Evolutionary conservation across 192 early-diverging fungal species (phyloP).

Genomic region (Coemansia sp.): DNA sequence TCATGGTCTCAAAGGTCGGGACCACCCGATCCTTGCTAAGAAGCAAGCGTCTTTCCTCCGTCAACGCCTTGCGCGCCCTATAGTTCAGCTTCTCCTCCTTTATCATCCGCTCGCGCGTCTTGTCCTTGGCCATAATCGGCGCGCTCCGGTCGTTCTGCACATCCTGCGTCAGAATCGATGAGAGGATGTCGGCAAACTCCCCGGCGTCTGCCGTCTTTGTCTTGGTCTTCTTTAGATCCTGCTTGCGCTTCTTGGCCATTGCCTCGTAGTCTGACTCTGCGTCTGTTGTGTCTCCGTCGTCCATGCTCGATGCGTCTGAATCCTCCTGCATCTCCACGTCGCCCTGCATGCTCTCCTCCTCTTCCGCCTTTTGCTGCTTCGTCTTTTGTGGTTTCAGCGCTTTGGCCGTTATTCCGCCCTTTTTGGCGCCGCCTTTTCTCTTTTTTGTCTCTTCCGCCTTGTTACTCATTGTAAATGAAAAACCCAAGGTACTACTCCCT

Average conservation of each 20-base stretch:
- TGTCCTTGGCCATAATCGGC: slow-evolving; percentile 84
- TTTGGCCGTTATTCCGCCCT: slow-evolving; percentile 19
- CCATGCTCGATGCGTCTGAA: slow-evolving; percentile 14
- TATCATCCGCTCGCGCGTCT: slow-evolving; percentile 74
- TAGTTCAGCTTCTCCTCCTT: slow-evolving; percentile 84
- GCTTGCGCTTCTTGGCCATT: slow-evolving; percentile 26
- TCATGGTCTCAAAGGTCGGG: slow-evolving; percentile 72
- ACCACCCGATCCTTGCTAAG: slow-evolving; percentile 70
- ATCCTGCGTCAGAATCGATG: slow-evolving; percentile 45
- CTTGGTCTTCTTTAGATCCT: slow-evolving; percentile 25
- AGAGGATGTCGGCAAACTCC: slow-evolving; percentile 36
- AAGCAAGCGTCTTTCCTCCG: slow-evolving; percentile 69
- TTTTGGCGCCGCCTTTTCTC: not conserved
- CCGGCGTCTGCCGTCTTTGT: slow-evolving; percentile 33
- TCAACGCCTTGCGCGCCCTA: slow-evolving; percentile 74
- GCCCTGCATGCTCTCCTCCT: not conserved
- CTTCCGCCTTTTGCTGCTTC: not conserved
- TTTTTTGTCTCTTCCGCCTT: not conserved
- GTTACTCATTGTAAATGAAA: not conserved
- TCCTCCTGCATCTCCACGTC: slow-evolving; percentile 4
- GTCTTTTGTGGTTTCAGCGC: not conserved
- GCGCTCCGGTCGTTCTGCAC: slow-evolving; percentile 13
- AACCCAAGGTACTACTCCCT: not conserved
- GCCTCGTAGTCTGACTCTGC: slow-evolving; percentile 44
- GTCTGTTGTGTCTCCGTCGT: slow-evolving; percentile 16